Base-by-base conservation (phyloP, 2,329 filamentous ascomycete genomes). In the Tolypocladium ophioglossoides region DNA sequence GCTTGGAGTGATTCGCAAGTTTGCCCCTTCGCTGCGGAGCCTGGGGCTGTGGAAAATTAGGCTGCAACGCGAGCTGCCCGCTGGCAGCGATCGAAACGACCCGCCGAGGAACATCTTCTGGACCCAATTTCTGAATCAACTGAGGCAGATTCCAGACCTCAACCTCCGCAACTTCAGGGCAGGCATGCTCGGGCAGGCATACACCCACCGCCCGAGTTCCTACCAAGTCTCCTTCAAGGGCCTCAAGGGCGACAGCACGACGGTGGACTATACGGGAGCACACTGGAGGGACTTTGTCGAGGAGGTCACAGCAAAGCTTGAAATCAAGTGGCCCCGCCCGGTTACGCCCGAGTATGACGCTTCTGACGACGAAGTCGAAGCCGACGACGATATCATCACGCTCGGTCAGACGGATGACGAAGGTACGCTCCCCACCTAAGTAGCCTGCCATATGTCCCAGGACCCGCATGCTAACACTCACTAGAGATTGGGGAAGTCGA, bases 21-120 rank as follows among this genome's bases (percentile, higher is more conserved):
- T 77, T 20, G 69, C 72, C 2, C 58, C 71, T 2, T 75, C 70
- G 0, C 67, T 83, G 2, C 63, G 68, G 10, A 60, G 61, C 8
- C 63, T 83, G 9, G 72, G 71, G 54, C 61, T 83, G 0, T 76
- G 77, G 63, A 76, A 71, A 47, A 60, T 79, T 20, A 67, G 55
- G 0, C 59, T 74, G 2, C 41, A 61, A 2, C 46, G 58, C 34
- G 50, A 39, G 4, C 41, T 61, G 0, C 58, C 61, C 1, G 38
- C 47, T 14, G 39, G 38, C 30, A 34, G 18, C 37, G 30, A 51
- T 5, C 35, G 53, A 1, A 40, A 12, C 37, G 38, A 44, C 4
- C 20, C 44, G 39, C 52, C 16, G 51, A 56, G 2, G 55, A 38
- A 58, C 52, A 73, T 67, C 52, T 59, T 70, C n/a, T 79, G 75